Percentiles rank a stretch among this genome's conserved stretches.
phyloP scores from a whole-genome alignment of 495 filamentous ascomycete genomes.

The Filosporella fistucella region DNA sequence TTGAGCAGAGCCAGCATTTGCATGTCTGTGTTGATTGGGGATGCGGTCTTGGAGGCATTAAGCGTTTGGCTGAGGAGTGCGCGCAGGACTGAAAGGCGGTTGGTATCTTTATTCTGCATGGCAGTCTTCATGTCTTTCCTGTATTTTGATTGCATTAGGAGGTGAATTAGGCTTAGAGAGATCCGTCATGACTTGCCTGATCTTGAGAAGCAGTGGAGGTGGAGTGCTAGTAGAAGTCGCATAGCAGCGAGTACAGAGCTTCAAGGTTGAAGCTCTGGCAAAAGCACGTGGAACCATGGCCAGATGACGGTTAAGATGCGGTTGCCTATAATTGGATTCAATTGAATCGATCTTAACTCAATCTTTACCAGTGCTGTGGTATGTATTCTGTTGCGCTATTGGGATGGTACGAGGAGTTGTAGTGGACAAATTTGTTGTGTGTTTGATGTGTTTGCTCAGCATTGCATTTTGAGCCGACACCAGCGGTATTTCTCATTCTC shows the following conservation, averaged over 20 bases:
- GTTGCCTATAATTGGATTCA: neutral
- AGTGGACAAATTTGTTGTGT: too few relatives aligned
- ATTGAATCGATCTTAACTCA: neutral
- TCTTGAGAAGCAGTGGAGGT: slow-evolving; percentile 31
- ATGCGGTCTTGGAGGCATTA: slow-evolving; percentile 53
- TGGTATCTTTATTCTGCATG: slow-evolving; percentile 54
- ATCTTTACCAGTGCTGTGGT: neutral
- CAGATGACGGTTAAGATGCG: too few relatives aligned
- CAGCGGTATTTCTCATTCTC: too few relatives aligned
- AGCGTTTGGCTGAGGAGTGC: slow-evolving; percentile 45
- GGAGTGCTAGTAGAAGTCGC: slow-evolving; percentile 18
- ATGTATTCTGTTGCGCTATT: neutral
- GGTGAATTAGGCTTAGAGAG: neutral
- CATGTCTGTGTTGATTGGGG: slow-evolving; percentile 49
- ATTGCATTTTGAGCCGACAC: too few relatives aligned
- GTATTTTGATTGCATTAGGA: slow-evolving; percentile 4
- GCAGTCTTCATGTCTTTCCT: slow-evolving; percentile 56
- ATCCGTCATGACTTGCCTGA: slow-evolving; percentile 22
- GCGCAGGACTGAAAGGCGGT: slow-evolving; percentile 48
- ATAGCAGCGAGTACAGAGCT: slow-evolving; percentile 19
- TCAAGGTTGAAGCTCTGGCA: slow-evolving; percentile 10
- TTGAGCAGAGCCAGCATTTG: slow-evolving; percentile 50
- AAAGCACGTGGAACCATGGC: too few relatives aligned
- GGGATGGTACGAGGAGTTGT: neutral
- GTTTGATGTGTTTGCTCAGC: too few relatives aligned